These are phyloP conservation scores for Knoxdaviesia capensis DNA, from an alignment of 2,329 filamentous ascomycete genomes.

Conservation along the genomic window DNA sequence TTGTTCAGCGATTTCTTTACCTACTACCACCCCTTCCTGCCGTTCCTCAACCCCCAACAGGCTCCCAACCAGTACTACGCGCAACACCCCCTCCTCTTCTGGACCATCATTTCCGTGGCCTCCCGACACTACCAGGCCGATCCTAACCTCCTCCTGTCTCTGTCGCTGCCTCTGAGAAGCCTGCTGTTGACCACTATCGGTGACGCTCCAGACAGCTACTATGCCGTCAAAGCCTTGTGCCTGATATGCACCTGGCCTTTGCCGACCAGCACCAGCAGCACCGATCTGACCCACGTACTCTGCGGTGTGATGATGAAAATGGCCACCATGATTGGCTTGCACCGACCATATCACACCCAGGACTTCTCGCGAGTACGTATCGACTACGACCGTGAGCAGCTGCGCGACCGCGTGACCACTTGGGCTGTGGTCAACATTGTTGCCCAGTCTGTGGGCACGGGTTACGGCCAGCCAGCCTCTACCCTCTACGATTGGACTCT, in stretches of 20 bases:
- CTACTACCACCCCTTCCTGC: conserved; percentile 58
- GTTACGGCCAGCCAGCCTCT: conserved; percentile 63
- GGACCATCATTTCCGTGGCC: conserved; percentile 61
- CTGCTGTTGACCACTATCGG: conserved; percentile 61
- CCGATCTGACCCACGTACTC: conserved; percentile 64
- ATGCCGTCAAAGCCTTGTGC: conserved; percentile 64
- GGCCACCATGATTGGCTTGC: conserved; percentile 64
- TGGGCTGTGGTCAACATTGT: conserved; percentile 80
- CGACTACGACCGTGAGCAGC: conserved; percentile 58
- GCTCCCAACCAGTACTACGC: conserved; percentile 55
- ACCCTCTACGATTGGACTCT: conserved; percentile 60
- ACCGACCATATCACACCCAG: conserved; percentile 63
- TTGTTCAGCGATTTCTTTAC: conserved; percentile 59
- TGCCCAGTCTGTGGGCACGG: conserved; percentile 62
- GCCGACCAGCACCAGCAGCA: conserved; percentile 61
- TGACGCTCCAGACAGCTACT: conserved; percentile 59
- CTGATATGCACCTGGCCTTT: conserved; percentile 66
- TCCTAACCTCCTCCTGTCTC: conserved; percentile 41
- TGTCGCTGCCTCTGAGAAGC: conserved; percentile 48
- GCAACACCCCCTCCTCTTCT: conserved; percentile 67
- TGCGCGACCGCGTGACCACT: conserved; percentile 58
- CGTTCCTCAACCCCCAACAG: conserved; percentile 48
- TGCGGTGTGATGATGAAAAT: conserved; percentile 76
- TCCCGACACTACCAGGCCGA: conserved; percentile 49
- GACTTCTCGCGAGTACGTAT: conserved; percentile 62